Percentiles rank a stretch among this genome's conserved stretches.
Conservation (phyloP, 2,329 filamentous ascomycete species). For the Talaromyces funiculosus region DNA sequence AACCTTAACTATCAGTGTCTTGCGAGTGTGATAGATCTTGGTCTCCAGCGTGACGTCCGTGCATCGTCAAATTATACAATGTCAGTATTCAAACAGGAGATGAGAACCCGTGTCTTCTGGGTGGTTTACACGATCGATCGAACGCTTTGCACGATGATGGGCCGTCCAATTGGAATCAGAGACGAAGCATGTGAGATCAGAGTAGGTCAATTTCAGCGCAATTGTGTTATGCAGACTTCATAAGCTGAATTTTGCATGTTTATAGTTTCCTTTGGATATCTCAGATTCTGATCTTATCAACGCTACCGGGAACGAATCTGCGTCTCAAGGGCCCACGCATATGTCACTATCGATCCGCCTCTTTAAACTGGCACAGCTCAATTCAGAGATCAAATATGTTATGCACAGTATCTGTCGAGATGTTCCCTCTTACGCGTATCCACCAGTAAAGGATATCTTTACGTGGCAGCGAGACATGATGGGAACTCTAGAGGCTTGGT, state of each 20-base stretch:
- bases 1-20: constrained; percentile 53
- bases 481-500: constrained; percentile 38
- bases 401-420: constrained; percentile 49
- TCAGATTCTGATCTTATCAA: neutral
- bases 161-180: constrained; percentile 49
- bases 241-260: neutral
- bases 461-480: constrained; percentile 46
- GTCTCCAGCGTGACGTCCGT: constrained; percentile 48
- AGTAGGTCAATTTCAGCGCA: constrained; percentile 26
- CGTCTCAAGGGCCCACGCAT: constrained; percentile 18
- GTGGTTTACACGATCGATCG: constrained; percentile 49
- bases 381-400: constrained; percentile 55
- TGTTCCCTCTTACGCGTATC: constrained; percentile 46
- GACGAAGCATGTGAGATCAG: constrained; percentile 52
- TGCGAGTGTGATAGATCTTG: constrained; percentile 47
- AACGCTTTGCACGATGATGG: constrained; percentile 52
- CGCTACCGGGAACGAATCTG: neutral
- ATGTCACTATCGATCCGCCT: constrained; percentile 46
- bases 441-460: constrained; percentile 40
- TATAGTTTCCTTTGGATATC: constrained; percentile 5
- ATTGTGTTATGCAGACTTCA: neutral
- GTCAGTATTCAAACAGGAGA: constrained; percentile 47
- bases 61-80: constrained; percentile 33
- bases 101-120: constrained; percentile 54
- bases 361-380: constrained; percentile 41